Base-by-base conservation (phyloP, 2,329 filamentous ascomycete species). In the Botrytis tulipae region DNA sequence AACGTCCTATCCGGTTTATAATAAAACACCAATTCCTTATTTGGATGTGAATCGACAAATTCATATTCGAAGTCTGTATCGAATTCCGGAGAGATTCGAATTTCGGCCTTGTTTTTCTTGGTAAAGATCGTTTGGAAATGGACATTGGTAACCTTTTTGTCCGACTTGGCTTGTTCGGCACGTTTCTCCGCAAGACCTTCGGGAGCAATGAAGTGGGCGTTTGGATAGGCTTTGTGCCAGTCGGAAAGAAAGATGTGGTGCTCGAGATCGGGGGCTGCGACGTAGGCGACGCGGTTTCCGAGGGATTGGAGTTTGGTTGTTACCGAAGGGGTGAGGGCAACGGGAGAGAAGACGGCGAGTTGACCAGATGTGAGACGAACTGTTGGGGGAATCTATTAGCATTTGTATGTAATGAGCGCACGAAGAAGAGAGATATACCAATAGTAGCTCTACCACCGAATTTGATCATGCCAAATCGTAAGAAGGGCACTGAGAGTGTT, bases 221-320 rank as follows among this genome's bases (percentile, higher is more conserved):
- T 82, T 0, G 95, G 95, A 81, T 89, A 98, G 40, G 89, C 92
- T 67, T 88, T 84, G 79, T 92, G 90, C 95, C 96, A 99, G 67
- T 93, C 87, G 0, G 92, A 91, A 71, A 99, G 82, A 85, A 96
- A 97, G 81, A 99, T 93, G 87, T 99, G 96, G 83, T 99, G 96
- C 84, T 99, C 94, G 70, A 93, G 87, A 82, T 99, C 96, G 1
- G 92, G 89, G 0, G 96, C 95, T 40, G 95, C 86, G 77, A 99
- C 91, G 86, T 98, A 98, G 77, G 87, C 88, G 70, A 98, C 89
- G 60, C 89, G 87, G 68, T 91, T 90, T 75, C 90, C 90, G 73
- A 93, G 84, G n/a, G 89, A 85, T 72, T 86, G 84, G 70, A 93
- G 85, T 81, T 91, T 90, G 77, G 85, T 82, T 75, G 87, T 89